Evolutionary conservation across 805 yeast genomes (phyloP).

Genomic region (Pichia paraexigua): DNA sequence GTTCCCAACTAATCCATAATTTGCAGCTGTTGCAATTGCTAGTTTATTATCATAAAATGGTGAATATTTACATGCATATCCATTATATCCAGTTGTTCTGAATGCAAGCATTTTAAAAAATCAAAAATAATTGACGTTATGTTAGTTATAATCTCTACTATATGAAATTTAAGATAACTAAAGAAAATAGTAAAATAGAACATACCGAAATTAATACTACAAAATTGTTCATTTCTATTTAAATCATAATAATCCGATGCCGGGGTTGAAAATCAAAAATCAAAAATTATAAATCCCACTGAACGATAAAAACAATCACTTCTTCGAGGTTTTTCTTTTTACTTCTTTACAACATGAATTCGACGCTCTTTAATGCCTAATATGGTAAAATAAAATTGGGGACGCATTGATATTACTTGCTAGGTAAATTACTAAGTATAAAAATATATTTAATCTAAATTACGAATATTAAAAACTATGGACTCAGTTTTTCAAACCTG

Average conservation of each 20-base stretch:
- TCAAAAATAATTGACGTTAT: background rate
- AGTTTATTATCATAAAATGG: constrained; percentile 85
- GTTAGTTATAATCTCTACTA: too few relatives aligned
- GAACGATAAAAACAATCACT: background rate
- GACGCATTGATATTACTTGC: too few relatives aligned
- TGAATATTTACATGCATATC: constrained; percentile 81
- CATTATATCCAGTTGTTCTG: constrained; percentile 74
- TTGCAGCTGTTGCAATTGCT: constrained; percentile 87
- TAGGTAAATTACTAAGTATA: too few relatives aligned
- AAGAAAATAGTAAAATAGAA: too few relatives aligned
- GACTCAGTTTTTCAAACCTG: background rate
- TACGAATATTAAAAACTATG: too few relatives aligned
- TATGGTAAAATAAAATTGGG: background rate
- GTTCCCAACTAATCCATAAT: constrained; percentile 91
- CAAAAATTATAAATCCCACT: background rate
- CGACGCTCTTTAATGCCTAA: background rate
- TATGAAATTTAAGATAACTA: too few relatives aligned
- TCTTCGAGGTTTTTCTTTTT: background rate
- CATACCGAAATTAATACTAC: too few relatives aligned
- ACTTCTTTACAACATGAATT: background rate
- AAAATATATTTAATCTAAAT: too few relatives aligned
- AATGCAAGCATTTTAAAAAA: constrained; percentile 46
- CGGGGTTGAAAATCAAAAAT: background rate
- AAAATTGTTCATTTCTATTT: background rate
- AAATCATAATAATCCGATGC: background rate